A percentile compares a stretch with the other conserved stretches of the same genome.
phyloP scores from a whole-genome alignment of 78 protist genomes.

The Dictyostelium firmibasis region DNA sequence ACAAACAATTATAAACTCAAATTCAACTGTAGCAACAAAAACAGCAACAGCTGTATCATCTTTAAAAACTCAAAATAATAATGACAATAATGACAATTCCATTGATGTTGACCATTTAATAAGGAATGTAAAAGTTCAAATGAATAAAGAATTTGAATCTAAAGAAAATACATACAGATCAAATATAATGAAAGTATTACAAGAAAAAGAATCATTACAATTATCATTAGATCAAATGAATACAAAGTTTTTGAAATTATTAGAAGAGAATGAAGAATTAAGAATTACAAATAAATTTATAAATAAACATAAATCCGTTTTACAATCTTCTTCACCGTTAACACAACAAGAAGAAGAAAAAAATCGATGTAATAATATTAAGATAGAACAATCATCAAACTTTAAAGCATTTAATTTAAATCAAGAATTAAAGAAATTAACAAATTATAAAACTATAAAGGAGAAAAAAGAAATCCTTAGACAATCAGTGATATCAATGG shows the following conservation, averaged over 20 bases:
- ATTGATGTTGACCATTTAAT: neutral
- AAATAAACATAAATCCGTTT: neutral
- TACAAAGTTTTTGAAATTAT: neutral
- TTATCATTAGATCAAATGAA: neutral
- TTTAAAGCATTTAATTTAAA: neutral
- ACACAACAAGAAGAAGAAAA: neutral
- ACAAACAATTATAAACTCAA: no score
- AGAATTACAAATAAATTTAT: neutral
- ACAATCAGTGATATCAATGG: neutral
- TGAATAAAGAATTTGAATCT: neutral
- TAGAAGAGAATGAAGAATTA: constrained; percentile 11
- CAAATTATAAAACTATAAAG: neutral
- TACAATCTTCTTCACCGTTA: neutral
- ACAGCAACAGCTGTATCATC: neutral
- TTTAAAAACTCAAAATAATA: neutral
- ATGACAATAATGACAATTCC: neutral
- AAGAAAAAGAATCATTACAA: neutral
- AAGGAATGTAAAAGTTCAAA: neutral
- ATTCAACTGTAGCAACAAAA: neutral
- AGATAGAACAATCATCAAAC: neutral
- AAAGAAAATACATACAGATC: neutral
- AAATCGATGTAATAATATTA: neutral
- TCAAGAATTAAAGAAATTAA: neutral
- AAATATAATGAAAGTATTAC: neutral
- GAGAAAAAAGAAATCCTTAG: neutral